Evolutionary conservation across 768 basidiomycete species (phyloP), one percentile per base, ranked within the genome.

Genomic region (Russula vinacea): DNA sequence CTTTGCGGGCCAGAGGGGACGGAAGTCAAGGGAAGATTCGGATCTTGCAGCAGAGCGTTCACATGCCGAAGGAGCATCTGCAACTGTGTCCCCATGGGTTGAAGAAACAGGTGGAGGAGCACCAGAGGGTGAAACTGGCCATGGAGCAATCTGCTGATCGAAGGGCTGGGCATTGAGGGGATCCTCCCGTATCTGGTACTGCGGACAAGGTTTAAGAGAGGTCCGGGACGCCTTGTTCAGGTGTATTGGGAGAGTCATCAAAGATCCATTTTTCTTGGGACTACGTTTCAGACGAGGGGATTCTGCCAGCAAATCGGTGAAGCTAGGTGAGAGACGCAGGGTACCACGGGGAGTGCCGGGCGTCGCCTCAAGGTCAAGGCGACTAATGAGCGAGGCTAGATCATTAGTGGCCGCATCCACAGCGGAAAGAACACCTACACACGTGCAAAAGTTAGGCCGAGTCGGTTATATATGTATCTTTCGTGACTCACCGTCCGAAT

Each of bases 361-460:
- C 0, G 91, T 92, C 5, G 89, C 88, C 71, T 90, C 84, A 4
- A 93, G 78, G 67, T 92, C 88, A n/a, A 93, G 79, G n/a, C 82
- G 81, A 66, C 86, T 89, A 72, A 93, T 89, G 4, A 93, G 76
- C 60, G 83, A 83, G 0, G 88, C 90, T 4, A 93, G 80, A 47
- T 92, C 90, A 56, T 89, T 84, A 1, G 90, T 92, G 0, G 88
- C 90, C 0, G 89, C 88, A 66, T 87, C 87, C n/a, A 92, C 76
- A 35, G 90, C 80, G 0, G 85, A 88, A 1, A 90, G 70, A 16
- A 83, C 83, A 65, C 81, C 89, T 82, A 62, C 19, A 24, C 14
- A 67, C 22, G 66, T 42, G n/a, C 56, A 24, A 32, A 26, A 59
- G 8, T 52, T 62, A 61, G 56, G 29, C 4, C 42, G 3, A 60